A percentile compares a stretch with the other conserved stretches of the same genome.
Evolutionary conservation across 2,329 filamentous ascomycete genomes (phyloP).

Genomic region (Thelonectria discophora): DNA sequence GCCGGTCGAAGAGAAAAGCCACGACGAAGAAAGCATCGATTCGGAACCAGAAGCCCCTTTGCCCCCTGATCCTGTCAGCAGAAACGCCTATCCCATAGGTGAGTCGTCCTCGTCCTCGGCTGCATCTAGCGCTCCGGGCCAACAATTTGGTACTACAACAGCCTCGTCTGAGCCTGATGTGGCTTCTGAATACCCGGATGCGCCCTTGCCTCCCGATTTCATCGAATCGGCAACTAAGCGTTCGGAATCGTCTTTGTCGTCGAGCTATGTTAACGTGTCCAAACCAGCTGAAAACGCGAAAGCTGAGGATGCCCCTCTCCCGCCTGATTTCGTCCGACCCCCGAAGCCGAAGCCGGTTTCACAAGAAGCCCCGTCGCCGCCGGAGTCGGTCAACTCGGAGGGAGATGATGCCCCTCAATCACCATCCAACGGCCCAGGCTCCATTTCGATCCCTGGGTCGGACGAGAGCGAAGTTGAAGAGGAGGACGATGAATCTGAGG

Average conservation of each 20-base stretch:
- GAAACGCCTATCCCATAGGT: slow-evolving; percentile 57
- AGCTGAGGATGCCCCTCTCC: slow-evolving; percentile 44
- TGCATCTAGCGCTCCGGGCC: slow-evolving; percentile 47
- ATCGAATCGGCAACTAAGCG: slow-evolving; percentile 35
- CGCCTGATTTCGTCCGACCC: slow-evolving; percentile 43
- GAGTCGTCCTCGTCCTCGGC: slow-evolving; percentile 63
- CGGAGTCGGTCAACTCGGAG: slow-evolving; percentile 48
- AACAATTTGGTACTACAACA: slow-evolving; percentile 45
- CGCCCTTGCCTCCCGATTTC: slow-evolving; percentile 49
- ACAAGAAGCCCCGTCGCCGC: slow-evolving; percentile 53
- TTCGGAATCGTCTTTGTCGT: slow-evolving; percentile 43
- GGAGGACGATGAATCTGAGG: slow-evolving; percentile 59
- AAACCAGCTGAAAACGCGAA: slow-evolving; percentile 32
- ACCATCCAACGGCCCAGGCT: slow-evolving; percentile 43
- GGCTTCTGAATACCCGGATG: slow-evolving; percentile 49
- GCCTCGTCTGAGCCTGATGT: slow-evolving; percentile 42
- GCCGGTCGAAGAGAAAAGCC: slow-evolving; percentile 19
- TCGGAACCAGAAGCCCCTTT: slow-evolving; percentile 54
- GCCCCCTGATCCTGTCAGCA: slow-evolving; percentile 66
- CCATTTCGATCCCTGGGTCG: slow-evolving; percentile 48
- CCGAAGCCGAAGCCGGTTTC: slow-evolving; percentile 24
- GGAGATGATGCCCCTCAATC: slow-evolving; percentile 48
- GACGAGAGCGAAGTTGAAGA: slow-evolving; percentile 53
- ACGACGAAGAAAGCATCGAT: slow-evolving; percentile 48
- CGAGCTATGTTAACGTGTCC: slow-evolving; percentile 45